phyloP scores from a whole-genome alignment of 257 asterid genomes.

The Salvia splendens region DNA sequence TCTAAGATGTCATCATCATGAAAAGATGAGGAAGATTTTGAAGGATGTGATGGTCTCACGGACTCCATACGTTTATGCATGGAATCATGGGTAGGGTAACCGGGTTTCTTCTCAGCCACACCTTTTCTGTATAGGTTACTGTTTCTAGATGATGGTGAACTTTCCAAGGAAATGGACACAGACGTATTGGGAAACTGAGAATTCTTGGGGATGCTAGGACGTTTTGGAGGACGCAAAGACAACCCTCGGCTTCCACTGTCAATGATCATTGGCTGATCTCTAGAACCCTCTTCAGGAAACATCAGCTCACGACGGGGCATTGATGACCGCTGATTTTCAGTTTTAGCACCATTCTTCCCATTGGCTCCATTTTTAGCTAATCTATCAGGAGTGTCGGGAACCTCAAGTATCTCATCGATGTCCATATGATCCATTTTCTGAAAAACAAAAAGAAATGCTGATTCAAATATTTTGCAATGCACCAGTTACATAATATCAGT shows the following conservation, averaged over 20 bases:
- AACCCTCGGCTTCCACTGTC: constrained; percentile 47
- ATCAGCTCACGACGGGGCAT: constrained; percentile 32
- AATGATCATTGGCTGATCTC: constrained; percentile 39
- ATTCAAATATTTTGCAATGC: neutral
- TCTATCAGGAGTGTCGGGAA: constrained; percentile 87
- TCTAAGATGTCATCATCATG: constrained; percentile 39
- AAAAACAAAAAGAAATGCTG: constrained; percentile 27
- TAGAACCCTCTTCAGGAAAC: constrained; percentile 41
- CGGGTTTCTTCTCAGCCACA: constrained; percentile 39
- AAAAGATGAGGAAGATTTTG: constrained; percentile 36
- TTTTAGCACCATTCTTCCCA: constrained; percentile 33
- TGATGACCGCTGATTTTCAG: constrained; percentile 33
- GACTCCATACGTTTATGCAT: constrained; percentile 28
- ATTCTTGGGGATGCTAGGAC: constrained; percentile 31
- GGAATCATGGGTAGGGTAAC: constrained; percentile 37
- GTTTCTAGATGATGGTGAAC: constrained; percentile 48
- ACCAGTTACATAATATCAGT: constrained; percentile 19
- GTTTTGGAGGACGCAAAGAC: constrained; percentile 39
- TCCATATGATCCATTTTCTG: constrained; percentile 74
- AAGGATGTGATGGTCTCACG: constrained; percentile 30
- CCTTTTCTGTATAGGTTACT: constrained; percentile 35
- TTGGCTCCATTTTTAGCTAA: constrained; percentile 35
- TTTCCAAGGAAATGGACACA: constrained; percentile 24
- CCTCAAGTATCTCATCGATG: constrained; percentile 49
- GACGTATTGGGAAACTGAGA: constrained; percentile 34